A percentile compares a stretch with the other conserved stretches of the same genome.
Evolutionary conservation across 495 filamentous ascomycete species (phyloP).

Genomic region (Neurospora sp.): DNA sequence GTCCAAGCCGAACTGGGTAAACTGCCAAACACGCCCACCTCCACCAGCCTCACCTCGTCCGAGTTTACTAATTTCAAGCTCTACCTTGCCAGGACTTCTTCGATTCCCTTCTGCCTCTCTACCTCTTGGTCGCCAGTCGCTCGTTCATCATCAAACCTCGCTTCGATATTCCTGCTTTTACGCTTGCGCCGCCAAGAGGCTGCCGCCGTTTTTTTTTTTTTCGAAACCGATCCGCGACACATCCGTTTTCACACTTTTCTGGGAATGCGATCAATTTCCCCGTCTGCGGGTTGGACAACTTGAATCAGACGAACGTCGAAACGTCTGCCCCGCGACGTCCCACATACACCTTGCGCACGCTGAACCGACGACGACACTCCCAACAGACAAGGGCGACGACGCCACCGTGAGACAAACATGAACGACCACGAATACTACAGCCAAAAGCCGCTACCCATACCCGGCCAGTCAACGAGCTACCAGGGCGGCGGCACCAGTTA

Average conservation of each 20-base stretch:
- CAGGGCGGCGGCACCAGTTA: conserved; percentile 25
- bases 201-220: not conserved
- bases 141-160: not conserved
- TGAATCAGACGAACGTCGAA: not conserved
- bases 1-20: not conserved
- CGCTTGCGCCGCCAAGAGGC: not conserved
- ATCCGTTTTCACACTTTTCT: not conserved
- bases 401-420: conserved; percentile 38
- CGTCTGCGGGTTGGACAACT: not conserved
- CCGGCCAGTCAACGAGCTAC: conserved; percentile 13
- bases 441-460: conserved; percentile 31
- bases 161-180: not conserved
- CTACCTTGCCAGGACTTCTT: not conserved
- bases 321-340: not conserved
- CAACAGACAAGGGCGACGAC: not conserved
- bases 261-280: not conserved
- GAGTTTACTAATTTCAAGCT: not conserved
- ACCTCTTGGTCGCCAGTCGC: not conserved
- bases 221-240: not conserved
- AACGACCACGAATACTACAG: conserved; percentile 77
- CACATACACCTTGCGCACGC: not conserved
- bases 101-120: not conserved
- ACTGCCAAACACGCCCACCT: not conserved
- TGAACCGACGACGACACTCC: not conserved
- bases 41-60: not conserved